A percentile compares a stretch with the other conserved stretches of the same genome.
These are phyloP conservation scores for Gynochthodes officinalis DNA, from an alignment of 257 asterid species.

Conservation along the genomic window DNA sequence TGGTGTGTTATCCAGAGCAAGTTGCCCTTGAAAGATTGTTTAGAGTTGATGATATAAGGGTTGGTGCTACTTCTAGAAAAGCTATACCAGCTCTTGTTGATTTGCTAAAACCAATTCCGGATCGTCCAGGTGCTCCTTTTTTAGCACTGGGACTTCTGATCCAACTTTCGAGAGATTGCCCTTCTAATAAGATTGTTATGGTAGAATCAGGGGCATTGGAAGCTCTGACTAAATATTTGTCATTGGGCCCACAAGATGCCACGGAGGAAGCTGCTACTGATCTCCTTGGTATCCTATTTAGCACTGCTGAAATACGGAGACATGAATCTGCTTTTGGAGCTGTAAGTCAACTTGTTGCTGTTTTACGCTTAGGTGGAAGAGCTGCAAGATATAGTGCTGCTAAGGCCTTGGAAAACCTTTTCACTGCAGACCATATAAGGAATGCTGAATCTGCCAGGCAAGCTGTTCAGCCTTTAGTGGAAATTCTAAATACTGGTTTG, in stretches of 20 bases:
- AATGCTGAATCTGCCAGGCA: conserved; percentile 94
- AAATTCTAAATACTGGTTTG: conserved; percentile 80
- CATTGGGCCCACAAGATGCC: conserved; percentile 93
- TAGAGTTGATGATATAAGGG: conserved; percentile 94
- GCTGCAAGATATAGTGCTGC: conserved; percentile 98
- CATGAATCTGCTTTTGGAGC: conserved; percentile 98
- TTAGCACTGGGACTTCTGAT: conserved; percentile 86
- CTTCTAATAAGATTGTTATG: conserved; percentile 86
- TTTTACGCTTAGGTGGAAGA: conserved; percentile 94
- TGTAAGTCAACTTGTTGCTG: conserved; percentile 93
- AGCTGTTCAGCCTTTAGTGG: conserved; percentile 97
- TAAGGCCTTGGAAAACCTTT: conserved; percentile 89
- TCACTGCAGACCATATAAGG: conserved; percentile 92
- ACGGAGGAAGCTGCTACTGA: conserved; percentile 99
- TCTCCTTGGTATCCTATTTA: conserved; percentile 80
- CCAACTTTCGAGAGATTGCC: conserved; percentile 81
- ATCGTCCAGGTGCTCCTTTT: conserved; percentile 98
- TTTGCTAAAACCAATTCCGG: conserved; percentile 94
- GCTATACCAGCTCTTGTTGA: conserved; percentile 98
- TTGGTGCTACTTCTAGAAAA: conserved; percentile 95
- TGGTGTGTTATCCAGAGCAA: conserved; percentile 89
- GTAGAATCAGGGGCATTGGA: conserved; percentile 97
- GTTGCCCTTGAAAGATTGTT: conserved; percentile 92
- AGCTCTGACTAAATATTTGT: conserved; percentile 89
- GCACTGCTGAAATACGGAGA: conserved; percentile 94